Conservation (phyloP, 148 eudicot genomes). For the Rhododendron ferrugineum region DNA sequence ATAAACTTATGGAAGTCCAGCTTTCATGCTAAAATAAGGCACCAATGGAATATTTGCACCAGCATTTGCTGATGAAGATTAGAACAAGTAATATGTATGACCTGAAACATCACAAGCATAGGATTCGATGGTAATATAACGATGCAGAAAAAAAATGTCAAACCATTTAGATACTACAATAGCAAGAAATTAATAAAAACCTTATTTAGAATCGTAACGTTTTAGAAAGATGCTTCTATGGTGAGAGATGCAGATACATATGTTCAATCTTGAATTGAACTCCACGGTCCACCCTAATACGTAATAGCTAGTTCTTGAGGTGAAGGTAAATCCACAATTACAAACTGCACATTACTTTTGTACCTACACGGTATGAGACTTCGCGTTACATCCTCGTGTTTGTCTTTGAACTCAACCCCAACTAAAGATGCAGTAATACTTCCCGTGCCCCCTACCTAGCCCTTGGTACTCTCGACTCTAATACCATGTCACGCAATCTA, state of each 20-base stretch:
- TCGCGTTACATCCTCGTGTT: background rate
- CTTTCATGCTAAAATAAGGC: background rate
- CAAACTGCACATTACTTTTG: background rate
- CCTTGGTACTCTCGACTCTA: background rate
- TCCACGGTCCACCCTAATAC: background rate
- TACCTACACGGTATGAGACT: background rate
- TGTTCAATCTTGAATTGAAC: background rate
- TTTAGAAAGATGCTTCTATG: background rate
- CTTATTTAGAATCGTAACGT: background rate
- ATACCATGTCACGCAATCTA: background rate
- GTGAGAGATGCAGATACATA: background rate
- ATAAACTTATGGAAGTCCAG: slow-evolving; percentile 1
- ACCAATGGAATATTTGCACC: background rate
- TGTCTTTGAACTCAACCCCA: background rate
- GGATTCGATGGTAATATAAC: background rate
- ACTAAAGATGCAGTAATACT: background rate
- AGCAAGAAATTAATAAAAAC: background rate
- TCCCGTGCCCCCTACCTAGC: background rate
- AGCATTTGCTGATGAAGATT: slow-evolving; percentile 3
- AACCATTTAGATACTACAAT: background rate
- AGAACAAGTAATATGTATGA: background rate
- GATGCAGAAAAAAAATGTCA: background rate
- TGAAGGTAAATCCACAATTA: background rate
- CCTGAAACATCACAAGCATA: background rate
- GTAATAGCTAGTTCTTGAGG: background rate